Base-by-base conservation (phyloP, 148 eudicot species). In the Linanthus parryae region DNA sequence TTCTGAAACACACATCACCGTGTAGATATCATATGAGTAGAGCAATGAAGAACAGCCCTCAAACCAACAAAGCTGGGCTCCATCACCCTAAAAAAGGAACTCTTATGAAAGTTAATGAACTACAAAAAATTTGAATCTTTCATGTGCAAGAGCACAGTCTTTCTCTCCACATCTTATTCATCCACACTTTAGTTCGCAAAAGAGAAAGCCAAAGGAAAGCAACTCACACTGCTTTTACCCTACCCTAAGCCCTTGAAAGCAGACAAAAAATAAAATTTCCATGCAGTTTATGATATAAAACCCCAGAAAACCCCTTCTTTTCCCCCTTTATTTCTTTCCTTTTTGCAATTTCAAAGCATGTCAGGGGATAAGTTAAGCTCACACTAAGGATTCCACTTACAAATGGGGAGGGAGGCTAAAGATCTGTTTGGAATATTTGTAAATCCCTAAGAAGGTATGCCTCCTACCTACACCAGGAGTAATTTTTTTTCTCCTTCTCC, bases 371-470 rank as follows among this genome's bases (percentile, higher is more conserved):
- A 33, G 37, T 44, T 20, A 5, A 27, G 31, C 54, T 23, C 54
- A 45, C 17, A 19, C 39, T 33, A 52, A 46, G 48, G 54, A 53
- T 58, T 57, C 34, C 20, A 46, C 48, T 40, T 37, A 46, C 28
- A 31, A 43, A 39, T 19, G n/a, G n/a, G n/a, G n/a, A n/a, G n/a
- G n/a, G n/a, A n/a, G n/a, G n/a, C 52, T 39, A 41, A 54, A 51
- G 67, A 61, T 65, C 52, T 71, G 57, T 52, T 64, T 39, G 67
- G 70, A 59, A 65, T 69, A 62, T 59, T 51, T 61, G 67, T 19
- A 53, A 71, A 71, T 71, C 76, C 76, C 76, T 46, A 66, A 51
- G 67, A 47, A 65, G 36, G 54, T 61, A 56, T 60, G 42, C 70
- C 66, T 56, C 55, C 36, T 55, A 71, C 47, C 61, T 46, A 38